Evolutionary conservation across 208 protist species (phyloP), one percentile per base, ranked within the genome.

Genomic region (Wallacemonas sp.): DNA sequence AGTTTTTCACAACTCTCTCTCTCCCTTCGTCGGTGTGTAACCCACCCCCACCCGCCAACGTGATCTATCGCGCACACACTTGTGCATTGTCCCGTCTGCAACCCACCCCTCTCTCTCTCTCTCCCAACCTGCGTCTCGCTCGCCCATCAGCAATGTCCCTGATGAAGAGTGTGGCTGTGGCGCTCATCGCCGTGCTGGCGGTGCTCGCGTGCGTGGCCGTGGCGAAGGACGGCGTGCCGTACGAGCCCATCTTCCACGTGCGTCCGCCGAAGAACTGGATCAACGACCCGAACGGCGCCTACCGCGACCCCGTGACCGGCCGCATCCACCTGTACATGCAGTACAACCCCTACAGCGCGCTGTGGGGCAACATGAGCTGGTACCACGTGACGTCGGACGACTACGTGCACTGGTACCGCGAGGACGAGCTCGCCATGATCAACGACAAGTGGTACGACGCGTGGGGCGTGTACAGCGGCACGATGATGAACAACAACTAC

Each of bases 241-340:
- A 49, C 44, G 44, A 49, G 19, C 44, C 80, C 27, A 60, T 63
- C 48, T 90, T 77, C 65, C 84, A 87, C 70, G 64, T 87, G 9
- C 78, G 78, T 14, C 68, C 80, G 14, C 72, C 68, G 8, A 68
- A 23, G 23, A 63, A 87, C 60, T 90, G 83, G 74, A 85, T 87
- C 65, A 87, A 80, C 54, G 80, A 84, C 72, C 80, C 83, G 14
- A 90, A 80, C 70, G 80, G 77, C 27, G 77, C 80, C 33, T 84
- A 83, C 72, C 80, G 80, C 36, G 80, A 85, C 70, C 78, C 80
- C 30, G 70, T 84, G 62, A 89, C 65, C 29, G 73, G 71, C 27
- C 76, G 70, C 38, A 77, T 83, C 29, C 69, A 86, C 61, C 52
- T 82, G 48, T 84, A 83, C 80, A 83, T 86, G 70, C 80, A 89